phyloP scores from a whole-genome alignment of 371 early-diverging fungal species.

The Dichotomocladium elegans region DNA sequence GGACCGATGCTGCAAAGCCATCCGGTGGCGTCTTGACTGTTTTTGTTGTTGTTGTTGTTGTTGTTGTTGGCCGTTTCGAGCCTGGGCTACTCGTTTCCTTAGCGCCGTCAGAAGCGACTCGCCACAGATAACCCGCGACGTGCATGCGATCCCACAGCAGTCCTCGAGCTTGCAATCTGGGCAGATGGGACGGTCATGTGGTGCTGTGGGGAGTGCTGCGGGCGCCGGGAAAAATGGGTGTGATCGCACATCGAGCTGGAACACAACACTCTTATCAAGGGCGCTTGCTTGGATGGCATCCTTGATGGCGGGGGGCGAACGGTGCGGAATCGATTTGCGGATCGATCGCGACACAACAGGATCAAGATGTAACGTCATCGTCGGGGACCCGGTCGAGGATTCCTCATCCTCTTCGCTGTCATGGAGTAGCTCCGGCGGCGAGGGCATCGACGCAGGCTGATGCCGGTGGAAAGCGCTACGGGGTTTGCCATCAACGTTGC shows the following conservation, averaged over 20 bases:
- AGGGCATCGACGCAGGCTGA: constrained; percentile 12
- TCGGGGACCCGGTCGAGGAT: constrained; percentile 13
- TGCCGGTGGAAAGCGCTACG: constrained; percentile 9
- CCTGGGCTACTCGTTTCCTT: constrained; percentile 26
- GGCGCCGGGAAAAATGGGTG: constrained; percentile 13
- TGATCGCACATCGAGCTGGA: constrained; percentile 26
- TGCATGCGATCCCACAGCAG: constrained; percentile 19
- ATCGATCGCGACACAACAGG: background rate
- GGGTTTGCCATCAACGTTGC: background rate
- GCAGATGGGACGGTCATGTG: constrained; percentile 2
- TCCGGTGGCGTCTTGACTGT: constrained; percentile 11
- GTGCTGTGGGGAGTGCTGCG: background rate
- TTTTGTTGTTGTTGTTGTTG: background rate
- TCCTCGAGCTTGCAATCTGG: constrained; percentile 4
- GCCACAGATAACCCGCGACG: constrained; percentile 29
- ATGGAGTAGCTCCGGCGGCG: constrained; percentile 32
- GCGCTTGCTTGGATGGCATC: constrained; percentile 26
- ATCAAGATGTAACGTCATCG: background rate
- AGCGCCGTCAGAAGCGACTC: constrained; percentile 29
- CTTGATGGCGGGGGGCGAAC: constrained; percentile 31
- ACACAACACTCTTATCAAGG: constrained; percentile 34
- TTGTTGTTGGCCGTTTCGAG: constrained; percentile 11
- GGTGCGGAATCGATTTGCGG: constrained; percentile 31
- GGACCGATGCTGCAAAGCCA: constrained; percentile 6
- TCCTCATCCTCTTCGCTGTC: constrained; percentile 39